Percentiles rank a stretch among this genome's conserved stretches.
Conservation (phyloP, 352 stramenopile species). For the Albugo candida region DNA sequence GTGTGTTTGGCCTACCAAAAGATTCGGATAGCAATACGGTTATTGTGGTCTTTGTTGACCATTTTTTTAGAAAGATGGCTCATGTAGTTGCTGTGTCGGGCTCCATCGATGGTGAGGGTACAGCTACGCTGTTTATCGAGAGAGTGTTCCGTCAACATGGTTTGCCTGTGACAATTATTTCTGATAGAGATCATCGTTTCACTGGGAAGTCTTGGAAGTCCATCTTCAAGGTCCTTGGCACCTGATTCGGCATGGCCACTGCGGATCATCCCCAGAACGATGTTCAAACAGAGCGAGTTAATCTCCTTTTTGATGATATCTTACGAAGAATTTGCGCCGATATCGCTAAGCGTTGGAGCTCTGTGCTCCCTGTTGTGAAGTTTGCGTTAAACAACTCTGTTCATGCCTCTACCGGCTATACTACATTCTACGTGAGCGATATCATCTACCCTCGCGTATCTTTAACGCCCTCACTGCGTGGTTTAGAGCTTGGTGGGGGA, state of each 20-base stretch:
- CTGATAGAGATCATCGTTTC: too few species aligned
- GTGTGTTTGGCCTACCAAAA: too few species aligned
- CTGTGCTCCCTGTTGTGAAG: constrained; percentile 3
- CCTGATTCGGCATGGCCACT: constrained; percentile 2
- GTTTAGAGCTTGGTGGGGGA: too few species aligned
- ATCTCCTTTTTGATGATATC: too few species aligned
- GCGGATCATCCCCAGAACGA: too few species aligned
- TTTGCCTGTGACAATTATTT: too few species aligned
- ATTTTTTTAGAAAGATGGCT: neutral
- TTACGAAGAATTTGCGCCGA: constrained; percentile 5
- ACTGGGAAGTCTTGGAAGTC: constrained; percentile 3
- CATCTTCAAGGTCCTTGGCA: constrained; percentile 4
- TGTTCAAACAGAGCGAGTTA: too few species aligned
- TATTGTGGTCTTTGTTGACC: constrained; percentile 2
- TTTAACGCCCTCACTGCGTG: neutral
- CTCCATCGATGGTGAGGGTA: too few species aligned
- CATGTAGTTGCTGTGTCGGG: too few species aligned
- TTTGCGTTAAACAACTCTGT: constrained; percentile 7
- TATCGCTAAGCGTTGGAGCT: neutral
- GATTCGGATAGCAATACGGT: too few species aligned
- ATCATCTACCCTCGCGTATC: constrained; percentile 1
- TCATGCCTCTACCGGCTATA: neutral
- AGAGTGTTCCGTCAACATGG: too few species aligned
- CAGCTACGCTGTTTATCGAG: too few species aligned
- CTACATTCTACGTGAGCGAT: neutral